Conservation (phyloP, 495 filamentous ascomycete species). For the Xylaria acuta region DNA sequence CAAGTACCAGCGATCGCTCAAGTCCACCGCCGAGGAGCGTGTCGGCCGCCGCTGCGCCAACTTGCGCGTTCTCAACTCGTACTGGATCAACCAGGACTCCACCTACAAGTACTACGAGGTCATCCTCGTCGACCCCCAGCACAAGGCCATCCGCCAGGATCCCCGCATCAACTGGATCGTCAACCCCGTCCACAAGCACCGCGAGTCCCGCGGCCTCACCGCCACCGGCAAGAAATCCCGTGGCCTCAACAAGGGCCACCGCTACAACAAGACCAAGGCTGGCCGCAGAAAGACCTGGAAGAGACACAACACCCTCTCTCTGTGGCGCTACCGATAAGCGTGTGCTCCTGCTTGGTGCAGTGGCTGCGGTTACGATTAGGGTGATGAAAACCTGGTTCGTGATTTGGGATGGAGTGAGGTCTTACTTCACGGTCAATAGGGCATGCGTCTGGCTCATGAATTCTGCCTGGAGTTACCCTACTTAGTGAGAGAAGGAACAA, state of each 20-base stretch:
- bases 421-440: slow-evolving; percentile 40
- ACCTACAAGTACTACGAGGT: slow-evolving; percentile 99
- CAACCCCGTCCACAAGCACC: slow-evolving; percentile 99
- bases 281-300: slow-evolving; percentile 99
- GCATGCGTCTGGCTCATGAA: slow-evolving; percentile 44
- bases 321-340: slow-evolving; percentile 81
- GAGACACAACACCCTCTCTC: slow-evolving; percentile 96
- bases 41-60: slow-evolving; percentile 98
- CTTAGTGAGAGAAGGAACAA: slow-evolving; percentile 43
- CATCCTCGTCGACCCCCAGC: slow-evolving; percentile 98
- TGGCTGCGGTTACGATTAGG: slow-evolving; percentile 24
- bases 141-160: slow-evolving; percentile 99
- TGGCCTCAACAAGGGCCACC: slow-evolving; percentile 97
- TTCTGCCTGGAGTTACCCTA: slow-evolving; percentile 43
- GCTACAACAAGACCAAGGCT: slow-evolving; percentile 95
- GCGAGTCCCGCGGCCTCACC: slow-evolving; percentile 94
- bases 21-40: slow-evolving; percentile 98
- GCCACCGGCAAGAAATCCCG: slow-evolving; percentile 98
- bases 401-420: slow-evolving; percentile 37
- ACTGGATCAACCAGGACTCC: slow-evolving; percentile 99
- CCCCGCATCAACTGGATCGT: slow-evolving; percentile 99
- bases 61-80: slow-evolving; percentile 98
- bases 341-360: slow-evolving; percentile 25
- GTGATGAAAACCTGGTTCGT: slow-evolving; percentile 32
- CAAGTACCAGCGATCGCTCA: slow-evolving; percentile 99